Percentiles rank a stretch among this genome's conserved stretches.
These are phyloP conservation scores for Delitschia confertaspora DNA, from an alignment of 495 filamentous ascomycete genomes.

Conservation along the genomic window DNA sequence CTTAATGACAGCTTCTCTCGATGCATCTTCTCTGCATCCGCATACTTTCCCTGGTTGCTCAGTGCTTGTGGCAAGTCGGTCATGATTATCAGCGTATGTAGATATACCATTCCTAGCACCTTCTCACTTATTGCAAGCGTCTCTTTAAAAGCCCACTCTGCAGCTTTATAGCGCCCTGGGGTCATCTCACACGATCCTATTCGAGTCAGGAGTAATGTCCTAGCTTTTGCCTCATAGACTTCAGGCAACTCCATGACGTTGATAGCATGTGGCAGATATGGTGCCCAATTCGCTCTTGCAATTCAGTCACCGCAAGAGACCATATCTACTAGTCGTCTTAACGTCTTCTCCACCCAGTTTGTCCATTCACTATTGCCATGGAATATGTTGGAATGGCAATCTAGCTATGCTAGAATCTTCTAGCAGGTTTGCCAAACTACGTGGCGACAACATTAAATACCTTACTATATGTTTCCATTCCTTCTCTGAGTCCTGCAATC, in stretches of 20 bases:
- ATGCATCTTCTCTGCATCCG: conserved; percentile 1
- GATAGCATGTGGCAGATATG: conserved; percentile 10
- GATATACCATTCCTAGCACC: neutral
- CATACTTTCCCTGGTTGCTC: neutral
- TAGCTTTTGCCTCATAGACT: neutral
- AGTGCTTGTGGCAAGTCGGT: no score
- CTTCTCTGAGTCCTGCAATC: no score
- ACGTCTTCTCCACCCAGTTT: neutral
- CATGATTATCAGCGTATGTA: no score
- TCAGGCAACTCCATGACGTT: conserved; percentile 1
- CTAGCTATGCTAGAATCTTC: no score
- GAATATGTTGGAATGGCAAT: no score
- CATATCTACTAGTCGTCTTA: conserved; percentile 4
- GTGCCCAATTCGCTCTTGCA: conserved; percentile 5
- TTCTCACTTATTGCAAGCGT: conserved; percentile 1
- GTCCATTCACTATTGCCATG: no score
- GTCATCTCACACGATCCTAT: conserved; percentile 6
- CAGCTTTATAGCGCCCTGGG: conserved; percentile 3
- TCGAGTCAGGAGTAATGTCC: conserved; percentile 4
- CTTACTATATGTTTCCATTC: no score
- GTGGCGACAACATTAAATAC: no score
- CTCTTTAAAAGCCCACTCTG: conserved; percentile 1
- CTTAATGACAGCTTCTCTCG: neutral
- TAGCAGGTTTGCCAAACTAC: no score
- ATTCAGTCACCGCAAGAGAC: conserved; percentile 3